A percentile compares a stretch with the other conserved stretches of the same genome.
Evolutionary conservation across 1,284 basidiomycete genomes (phyloP).

Genomic region (Ustilago curta): DNA sequence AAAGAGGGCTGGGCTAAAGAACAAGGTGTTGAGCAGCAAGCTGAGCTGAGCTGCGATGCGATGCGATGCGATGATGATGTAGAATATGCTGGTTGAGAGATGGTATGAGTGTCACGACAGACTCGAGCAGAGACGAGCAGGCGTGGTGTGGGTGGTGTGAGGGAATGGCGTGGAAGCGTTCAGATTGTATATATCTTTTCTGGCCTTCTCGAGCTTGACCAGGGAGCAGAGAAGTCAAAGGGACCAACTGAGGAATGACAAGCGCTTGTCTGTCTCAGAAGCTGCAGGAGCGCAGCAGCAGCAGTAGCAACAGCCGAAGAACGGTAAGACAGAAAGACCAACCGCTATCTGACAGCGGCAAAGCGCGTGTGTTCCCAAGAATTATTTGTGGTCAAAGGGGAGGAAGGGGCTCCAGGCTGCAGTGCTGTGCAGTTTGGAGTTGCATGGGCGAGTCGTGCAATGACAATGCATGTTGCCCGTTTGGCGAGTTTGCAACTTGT

Average conservation of each 20-base stretch:
- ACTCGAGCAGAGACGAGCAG: background rate
- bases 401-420: slow-evolving; percentile 16
- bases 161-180: background rate
- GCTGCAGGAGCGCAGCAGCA: background rate
- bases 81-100: background rate
- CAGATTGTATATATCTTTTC: slow-evolving; percentile 30
- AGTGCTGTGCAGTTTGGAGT: slow-evolving; percentile 1
- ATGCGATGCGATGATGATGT: slow-evolving; percentile 1
- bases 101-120: slow-evolving; percentile 4
- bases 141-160: background rate
- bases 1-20: background rate
- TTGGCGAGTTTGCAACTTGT: background rate
- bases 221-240: background rate
- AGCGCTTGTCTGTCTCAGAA: background rate
- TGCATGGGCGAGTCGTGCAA: background rate
- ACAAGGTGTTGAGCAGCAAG: background rate
- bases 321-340: background rate
- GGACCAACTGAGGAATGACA: background rate
- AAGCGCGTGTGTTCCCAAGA: background rate
- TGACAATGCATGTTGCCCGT: background rate
- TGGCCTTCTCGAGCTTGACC: slow-evolving; percentile 3
- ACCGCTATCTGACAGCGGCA: background rate
- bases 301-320: slow-evolving; percentile 12
- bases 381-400: slow-evolving; percentile 1
- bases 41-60: background rate